Conservation (phyloP, 768 basidiomycete species). For the Leccinum obscurum region DNA sequence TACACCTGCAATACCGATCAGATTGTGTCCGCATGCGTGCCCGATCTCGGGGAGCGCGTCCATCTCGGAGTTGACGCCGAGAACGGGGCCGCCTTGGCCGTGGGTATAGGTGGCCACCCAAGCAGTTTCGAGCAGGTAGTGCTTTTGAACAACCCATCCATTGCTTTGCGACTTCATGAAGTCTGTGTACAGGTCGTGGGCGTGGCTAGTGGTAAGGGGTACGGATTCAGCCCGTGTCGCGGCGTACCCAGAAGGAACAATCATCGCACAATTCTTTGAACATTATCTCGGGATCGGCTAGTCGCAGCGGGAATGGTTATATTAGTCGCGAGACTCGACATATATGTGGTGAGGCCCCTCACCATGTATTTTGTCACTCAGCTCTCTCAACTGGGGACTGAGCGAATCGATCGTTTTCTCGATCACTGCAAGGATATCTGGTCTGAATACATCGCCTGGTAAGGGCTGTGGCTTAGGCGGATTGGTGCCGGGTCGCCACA, state of each 20-base stretch:
- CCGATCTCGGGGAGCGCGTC: conserved; percentile 61
- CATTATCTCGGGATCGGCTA: conserved; percentile 69
- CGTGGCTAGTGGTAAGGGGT: conserved; percentile 44
- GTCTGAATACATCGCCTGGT: conserved; percentile 43
- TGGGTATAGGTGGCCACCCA: conserved; percentile 74
- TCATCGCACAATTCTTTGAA: conserved; percentile 45
- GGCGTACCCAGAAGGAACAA: background rate
- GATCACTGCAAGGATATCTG: conserved; percentile 62
- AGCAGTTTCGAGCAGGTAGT: conserved; percentile 69
- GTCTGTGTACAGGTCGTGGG: conserved; percentile 66
- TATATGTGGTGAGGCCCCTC: background rate
- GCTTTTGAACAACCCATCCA: conserved; percentile 46
- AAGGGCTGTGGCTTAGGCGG: conserved; percentile 19
- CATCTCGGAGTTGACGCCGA: conserved; percentile 82
- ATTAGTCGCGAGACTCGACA: background rate
- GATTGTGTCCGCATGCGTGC: conserved; percentile 81
- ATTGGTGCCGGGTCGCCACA: conserved; percentile 42
- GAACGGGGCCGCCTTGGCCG: conserved; percentile 57
- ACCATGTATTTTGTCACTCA: conserved; percentile 79
- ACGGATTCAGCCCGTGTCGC: background rate
- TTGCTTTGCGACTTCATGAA: conserved; percentile 72
- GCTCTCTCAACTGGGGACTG: conserved; percentile 51
- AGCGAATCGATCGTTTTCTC: conserved; percentile 40
- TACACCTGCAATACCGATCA: conserved; percentile 76
- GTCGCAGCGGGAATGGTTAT: background rate